Conservation (phyloP, 805 yeast genomes). For the Metschnikowia corniflorae region DNA sequence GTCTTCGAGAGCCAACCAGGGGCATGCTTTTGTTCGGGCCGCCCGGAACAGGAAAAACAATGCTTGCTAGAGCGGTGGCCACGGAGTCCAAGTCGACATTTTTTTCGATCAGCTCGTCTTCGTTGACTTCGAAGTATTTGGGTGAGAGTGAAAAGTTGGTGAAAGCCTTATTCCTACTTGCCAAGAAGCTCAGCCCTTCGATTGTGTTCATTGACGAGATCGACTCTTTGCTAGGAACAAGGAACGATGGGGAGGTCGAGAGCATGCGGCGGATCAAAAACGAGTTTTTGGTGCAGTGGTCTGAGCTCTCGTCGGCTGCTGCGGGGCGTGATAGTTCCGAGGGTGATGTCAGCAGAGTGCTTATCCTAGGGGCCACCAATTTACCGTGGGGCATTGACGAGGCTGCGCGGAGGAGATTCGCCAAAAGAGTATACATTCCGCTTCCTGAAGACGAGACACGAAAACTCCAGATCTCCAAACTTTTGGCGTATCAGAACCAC, state of each 20-base stretch:
- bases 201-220: constrained; percentile 95
- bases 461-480: constrained; percentile 60
- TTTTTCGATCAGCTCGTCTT: constrained; percentile 86
- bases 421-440: constrained; percentile 88
- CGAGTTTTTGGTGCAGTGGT: constrained; percentile 94
- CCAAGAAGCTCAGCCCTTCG: constrained; percentile 83
- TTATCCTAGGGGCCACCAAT: constrained; percentile 92
- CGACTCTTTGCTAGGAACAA: constrained; percentile 79
- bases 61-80: constrained; percentile 96
- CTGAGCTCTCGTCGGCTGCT: constrained; percentile 82
- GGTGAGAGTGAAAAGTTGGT: constrained; percentile 96
- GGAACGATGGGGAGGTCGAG: constrained; percentile 79
- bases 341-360: constrained; percentile 53
- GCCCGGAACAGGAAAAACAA: constrained; percentile 98
- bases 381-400: constrained; percentile 97
- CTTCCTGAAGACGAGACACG: constrained; percentile 87
- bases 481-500: constrained; percentile 70
- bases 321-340: constrained; percentile 55
- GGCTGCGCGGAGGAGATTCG: constrained; percentile 92
- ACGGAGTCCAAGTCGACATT: constrained; percentile 92
- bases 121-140: constrained; percentile 78
- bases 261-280: constrained; percentile 86
- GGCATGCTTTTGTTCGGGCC: constrained; percentile 98
- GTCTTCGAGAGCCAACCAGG: constrained; percentile 88
- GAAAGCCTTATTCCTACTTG: constrained; percentile 79